A percentile compares a stretch with the other conserved stretches of the same genome.
These are phyloP conservation scores for Moesziomyces aphidis DNA, from an alignment of 1,284 basidiomycete genomes.

Conservation along the genomic window DNA sequence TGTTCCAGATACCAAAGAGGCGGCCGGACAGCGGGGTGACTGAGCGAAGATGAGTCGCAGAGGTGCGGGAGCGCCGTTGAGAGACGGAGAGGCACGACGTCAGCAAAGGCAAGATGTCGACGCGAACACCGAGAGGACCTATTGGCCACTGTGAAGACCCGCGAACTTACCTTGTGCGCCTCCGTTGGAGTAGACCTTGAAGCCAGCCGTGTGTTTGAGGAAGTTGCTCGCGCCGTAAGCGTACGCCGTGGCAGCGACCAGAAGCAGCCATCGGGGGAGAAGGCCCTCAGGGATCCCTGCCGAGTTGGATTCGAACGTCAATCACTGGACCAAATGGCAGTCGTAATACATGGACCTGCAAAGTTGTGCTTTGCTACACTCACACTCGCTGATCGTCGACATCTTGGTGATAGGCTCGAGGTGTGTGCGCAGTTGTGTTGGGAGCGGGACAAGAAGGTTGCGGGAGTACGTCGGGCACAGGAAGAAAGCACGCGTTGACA, in stretches of 20 bases:
- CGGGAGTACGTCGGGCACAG: neutral
- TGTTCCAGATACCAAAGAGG: constrained; percentile 65
- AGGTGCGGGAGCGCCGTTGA: neutral
- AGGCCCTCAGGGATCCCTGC: constrained; percentile 48
- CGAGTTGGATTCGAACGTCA: neutral
- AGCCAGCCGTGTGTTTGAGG: constrained; percentile 50
- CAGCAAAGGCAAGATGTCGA: neutral
- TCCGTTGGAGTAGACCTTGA: constrained; percentile 59
- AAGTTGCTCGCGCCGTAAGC: constrained; percentile 62
- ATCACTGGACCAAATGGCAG: neutral
- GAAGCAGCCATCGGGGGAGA: constrained; percentile 62
- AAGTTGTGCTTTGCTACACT: neutral
- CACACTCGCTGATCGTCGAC: constrained; percentile 30
- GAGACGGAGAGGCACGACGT: neutral
- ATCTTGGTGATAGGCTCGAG: neutral
- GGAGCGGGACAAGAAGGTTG: neutral
- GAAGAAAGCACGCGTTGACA: neutral
- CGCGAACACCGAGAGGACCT: no score
- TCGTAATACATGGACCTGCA: no score
- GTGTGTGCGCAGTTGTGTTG: neutral
- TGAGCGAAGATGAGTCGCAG: neutral
- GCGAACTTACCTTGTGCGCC: constrained; percentile 38
- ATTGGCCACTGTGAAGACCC: neutral
- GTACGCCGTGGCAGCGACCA: constrained; percentile 52
- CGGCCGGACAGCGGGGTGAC: constrained; percentile 63